Evolutionary conservation across 345 rosid species (phyloP).

Genomic region (Gossypium australe): DNA sequence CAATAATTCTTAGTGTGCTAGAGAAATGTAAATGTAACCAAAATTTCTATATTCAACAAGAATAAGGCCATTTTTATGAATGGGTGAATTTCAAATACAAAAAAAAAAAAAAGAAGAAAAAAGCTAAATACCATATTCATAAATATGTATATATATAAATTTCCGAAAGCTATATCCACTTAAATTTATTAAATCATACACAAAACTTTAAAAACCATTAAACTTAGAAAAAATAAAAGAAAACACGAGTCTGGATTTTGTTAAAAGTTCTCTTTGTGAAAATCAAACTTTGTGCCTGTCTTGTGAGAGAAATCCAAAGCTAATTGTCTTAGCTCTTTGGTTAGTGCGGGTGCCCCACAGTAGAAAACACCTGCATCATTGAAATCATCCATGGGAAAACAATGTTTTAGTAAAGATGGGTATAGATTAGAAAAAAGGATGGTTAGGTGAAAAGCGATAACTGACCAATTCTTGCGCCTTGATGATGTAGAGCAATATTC

Average conservation of each 20-base stretch:
- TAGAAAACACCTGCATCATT: conserved; percentile 77
- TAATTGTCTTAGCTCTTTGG: conserved; percentile 55
- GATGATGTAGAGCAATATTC: conserved; percentile 58
- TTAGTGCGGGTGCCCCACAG: conserved; percentile 72
- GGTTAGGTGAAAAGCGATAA: conserved; percentile 10
- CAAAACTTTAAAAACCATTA: background rate
- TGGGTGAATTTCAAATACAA: background rate
- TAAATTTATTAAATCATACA: background rate
- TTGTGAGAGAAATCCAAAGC: conserved; percentile 73
- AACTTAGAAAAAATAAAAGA: background rate
- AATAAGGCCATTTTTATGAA: background rate
- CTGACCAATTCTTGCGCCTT: conserved; percentile 57
- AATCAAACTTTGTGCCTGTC: conserved; percentile 85
- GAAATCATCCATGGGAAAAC: background rate
- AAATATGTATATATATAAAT: background rate
- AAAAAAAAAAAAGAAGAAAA: background rate
- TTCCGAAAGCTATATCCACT: background rate
- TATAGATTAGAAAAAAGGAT: background rate
- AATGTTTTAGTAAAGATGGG: background rate
- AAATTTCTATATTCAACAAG: background rate
- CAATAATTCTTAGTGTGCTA: background rate
- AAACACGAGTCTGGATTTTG: background rate
- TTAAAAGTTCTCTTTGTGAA: conserved; percentile 85
- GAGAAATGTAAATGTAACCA: background rate
- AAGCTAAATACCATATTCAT: background rate